Conservation (phyloP, 768 basidiomycete genomes). For the Clitopilus passeckerianus region DNA sequence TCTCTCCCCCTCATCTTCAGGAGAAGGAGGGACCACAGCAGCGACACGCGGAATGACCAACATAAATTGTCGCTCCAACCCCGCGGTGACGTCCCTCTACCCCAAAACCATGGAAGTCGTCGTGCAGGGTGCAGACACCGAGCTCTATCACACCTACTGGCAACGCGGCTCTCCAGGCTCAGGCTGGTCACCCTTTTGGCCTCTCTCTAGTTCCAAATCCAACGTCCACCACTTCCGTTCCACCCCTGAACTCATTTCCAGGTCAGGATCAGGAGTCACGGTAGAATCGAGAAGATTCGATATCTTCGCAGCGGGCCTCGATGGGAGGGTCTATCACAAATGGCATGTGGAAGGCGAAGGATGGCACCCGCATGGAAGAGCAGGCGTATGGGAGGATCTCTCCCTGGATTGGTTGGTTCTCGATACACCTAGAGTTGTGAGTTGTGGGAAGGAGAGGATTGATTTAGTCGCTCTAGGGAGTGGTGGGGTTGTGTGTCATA, state of each 20-base stretch:
- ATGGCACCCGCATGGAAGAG: background rate
- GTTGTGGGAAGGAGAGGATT: conserved; percentile 3
- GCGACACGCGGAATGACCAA: background rate
- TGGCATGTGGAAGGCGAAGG: background rate
- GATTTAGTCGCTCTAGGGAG: conserved; percentile 2
- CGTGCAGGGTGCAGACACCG: background rate
- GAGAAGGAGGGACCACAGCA: background rate
- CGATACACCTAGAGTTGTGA: conserved; percentile 1
- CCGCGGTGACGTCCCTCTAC: background rate
- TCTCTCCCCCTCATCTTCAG: background rate
- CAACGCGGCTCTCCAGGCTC: background rate
- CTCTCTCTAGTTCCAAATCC: background rate
- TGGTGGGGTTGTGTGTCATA: conserved; percentile 1
- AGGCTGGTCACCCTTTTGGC: background rate
- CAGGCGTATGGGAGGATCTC: background rate
- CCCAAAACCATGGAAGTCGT: background rate
- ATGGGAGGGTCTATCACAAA: background rate
- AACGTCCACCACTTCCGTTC: background rate
- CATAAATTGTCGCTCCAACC: background rate
- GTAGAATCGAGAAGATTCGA: background rate
- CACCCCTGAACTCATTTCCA: no score
- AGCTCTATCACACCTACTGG: background rate
- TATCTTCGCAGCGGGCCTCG: background rate
- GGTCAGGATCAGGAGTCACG: background rate
- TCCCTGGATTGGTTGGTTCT: background rate